Conservation (phyloP, 1,139 yeast genomes). For the Casaregolazyma suthepensis region DNA sequence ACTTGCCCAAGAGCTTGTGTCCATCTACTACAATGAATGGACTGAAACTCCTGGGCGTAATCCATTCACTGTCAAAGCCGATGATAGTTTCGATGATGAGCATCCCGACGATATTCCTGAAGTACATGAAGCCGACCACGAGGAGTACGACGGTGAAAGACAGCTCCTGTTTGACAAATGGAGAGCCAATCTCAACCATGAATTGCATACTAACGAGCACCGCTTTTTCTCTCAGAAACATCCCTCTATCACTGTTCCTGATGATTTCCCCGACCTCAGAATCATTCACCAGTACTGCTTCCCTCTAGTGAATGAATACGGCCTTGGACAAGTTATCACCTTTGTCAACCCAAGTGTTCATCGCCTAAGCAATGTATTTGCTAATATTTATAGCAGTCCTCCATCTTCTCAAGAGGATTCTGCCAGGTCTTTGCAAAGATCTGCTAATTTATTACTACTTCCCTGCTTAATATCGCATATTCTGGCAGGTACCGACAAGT, state of each 20-base stretch:
- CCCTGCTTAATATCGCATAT: constrained; percentile 4
- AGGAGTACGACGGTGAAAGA: constrained; percentile 9
- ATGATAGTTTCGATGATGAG: constrained; percentile 5
- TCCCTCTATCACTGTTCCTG: constrained; percentile 12
- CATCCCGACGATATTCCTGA: neutral
- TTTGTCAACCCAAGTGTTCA: neutral
- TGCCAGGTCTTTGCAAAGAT: constrained; percentile 1
- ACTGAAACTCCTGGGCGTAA: constrained; percentile 2
- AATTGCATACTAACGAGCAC: constrained; percentile 22
- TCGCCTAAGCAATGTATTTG: neutral
- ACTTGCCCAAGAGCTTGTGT: constrained; percentile 20
- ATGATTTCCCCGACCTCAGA: constrained; percentile 19
- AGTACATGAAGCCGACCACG: constrained; percentile 9
- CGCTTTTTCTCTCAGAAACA: constrained; percentile 17
- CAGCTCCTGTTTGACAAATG: constrained; percentile 14
- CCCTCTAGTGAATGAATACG: constrained; percentile 13
- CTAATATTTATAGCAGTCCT: neutral
- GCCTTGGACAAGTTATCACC: neutral
- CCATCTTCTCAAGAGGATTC: neutral
- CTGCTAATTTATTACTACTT: constrained; percentile 1
- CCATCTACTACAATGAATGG: constrained; percentile 11
- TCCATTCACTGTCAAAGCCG: neutral
- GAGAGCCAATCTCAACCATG: constrained; percentile 19
- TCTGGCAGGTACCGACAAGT: neutral
- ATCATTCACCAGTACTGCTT: constrained; percentile 16